Base-by-base conservation (phyloP, 352 stramenopile genomes). In the Globisporangium cederbergense region DNA sequence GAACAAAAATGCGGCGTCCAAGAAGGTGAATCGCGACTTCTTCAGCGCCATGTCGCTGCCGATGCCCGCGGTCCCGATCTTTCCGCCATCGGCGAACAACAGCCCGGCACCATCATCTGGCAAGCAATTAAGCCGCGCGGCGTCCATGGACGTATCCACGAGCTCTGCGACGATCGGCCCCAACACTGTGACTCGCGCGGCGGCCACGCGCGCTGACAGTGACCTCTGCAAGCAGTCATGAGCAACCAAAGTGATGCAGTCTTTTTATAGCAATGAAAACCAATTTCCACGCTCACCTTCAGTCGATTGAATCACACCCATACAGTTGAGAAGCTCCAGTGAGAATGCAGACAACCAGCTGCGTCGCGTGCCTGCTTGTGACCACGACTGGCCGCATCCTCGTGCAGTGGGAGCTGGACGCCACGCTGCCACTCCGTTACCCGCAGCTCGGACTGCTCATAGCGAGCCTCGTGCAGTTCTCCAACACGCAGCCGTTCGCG, bases 381-480 rank as follows among this genome's bases (percentile, higher is more conserved):
- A 90, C 81, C 25, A 77, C 75, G 10, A 78, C 76, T 7, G 78
- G 81, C 7, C 70, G 63, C 9, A 63, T 78, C 11, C 64, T 90
- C 18, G 25, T 90, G 45, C 71, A 83, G 38, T 84, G 66, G 58
- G 77, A 88, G 45, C 64, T 71, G 3, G 75, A 81, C 46, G 70
- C 68, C 14, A 65, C 75, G 34, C 67, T 87, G 10, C 76, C 78
- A 9, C 74, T 86, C 52, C 73, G 60, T 5, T 79, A 74, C 58
- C 28, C 66, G 16, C 76, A 77, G 49, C 75, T 90, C 30, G 68
- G 65, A 3, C 64, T 86, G 60, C 62, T 90, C 20, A 64, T 90
- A 6, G 77, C 78, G 49, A 88, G 77, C 38, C 70, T 88, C n/a
- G 67, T 87, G 22, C 75, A 90, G 56, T 90, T 87, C 54, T 72